Evolutionary conservation across 768 basidiomycete species (phyloP).

Genomic region (Tulasnella sp.): DNA sequence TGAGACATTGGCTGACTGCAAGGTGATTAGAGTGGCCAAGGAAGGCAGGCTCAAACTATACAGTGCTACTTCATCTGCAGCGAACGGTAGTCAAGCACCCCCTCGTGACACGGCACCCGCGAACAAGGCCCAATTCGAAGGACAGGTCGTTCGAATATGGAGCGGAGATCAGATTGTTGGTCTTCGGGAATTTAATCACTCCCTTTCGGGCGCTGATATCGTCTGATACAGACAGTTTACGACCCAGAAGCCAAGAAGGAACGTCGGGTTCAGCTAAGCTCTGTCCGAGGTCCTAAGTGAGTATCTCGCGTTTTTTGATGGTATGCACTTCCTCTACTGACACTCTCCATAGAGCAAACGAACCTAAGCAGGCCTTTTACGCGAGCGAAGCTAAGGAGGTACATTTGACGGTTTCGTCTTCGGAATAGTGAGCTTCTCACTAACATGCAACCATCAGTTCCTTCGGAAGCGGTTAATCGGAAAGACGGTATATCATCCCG

Average conservation of each 20-base stretch:
- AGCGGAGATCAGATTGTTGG: constrained; percentile 67
- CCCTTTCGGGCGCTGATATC: not conserved
- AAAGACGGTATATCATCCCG: constrained; percentile 50
- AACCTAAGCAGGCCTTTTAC: constrained; percentile 77
- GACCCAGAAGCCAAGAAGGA: constrained; percentile 68
- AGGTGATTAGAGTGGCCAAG: constrained; percentile 51
- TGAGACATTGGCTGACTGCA: not conserved
- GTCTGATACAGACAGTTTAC: constrained; percentile 41
- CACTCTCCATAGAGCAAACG: constrained; percentile 48
- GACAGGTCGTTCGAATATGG: constrained; percentile 78
- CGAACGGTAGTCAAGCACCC: constrained; percentile 24
- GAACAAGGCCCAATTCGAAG: constrained; percentile 50
- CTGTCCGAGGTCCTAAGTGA: constrained; percentile 75
- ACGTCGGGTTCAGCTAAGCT: constrained; percentile 76
- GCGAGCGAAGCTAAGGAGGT: constrained; percentile 83
- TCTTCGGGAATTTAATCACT: constrained; percentile 17
- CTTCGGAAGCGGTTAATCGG: constrained; percentile 87
- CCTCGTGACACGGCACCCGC: constrained; percentile 40
- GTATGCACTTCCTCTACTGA: not conserved
- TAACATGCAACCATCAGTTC: constrained; percentile 34
- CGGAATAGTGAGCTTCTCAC: not conserved
- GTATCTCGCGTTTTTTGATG: constrained; percentile 17
- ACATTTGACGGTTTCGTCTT: not conserved
- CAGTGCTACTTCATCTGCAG: constrained; percentile 27
- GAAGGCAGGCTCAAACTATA: constrained; percentile 64